Conservation (phyloP, 2,329 filamentous ascomycete species). For the Bipolaris zeicola region DNA sequence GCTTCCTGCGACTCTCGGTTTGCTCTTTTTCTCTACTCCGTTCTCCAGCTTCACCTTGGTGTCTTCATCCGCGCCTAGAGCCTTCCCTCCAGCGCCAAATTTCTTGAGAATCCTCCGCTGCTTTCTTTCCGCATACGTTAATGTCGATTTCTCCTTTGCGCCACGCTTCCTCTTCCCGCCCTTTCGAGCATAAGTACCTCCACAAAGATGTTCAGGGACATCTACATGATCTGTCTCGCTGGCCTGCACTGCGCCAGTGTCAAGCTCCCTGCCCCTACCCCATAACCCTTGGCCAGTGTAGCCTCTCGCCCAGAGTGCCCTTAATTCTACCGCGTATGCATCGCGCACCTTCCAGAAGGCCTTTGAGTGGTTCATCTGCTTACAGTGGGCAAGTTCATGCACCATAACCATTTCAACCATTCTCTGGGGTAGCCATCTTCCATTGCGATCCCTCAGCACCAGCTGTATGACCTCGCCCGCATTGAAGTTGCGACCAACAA, state of each 20-base stretch:
- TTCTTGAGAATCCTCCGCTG: conserved; percentile 75
- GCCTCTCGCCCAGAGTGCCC: conserved; percentile 67
- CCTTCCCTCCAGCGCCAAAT: conserved; percentile 72
- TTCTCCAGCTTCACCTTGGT: conserved; percentile 70
- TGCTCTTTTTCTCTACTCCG: conserved; percentile 65
- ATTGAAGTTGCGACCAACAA: conserved; percentile 89
- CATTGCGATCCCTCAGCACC: conserved; percentile 71
- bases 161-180: conserved; percentile 58
- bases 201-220: conserved; percentile 70
- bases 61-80: conserved; percentile 71
- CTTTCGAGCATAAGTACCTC: conserved; percentile 72
- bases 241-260: conserved; percentile 48
- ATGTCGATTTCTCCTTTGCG: conserved; percentile 51
- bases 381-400: conserved; percentile 86
- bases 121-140: conserved; percentile 74
- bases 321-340: conserved; percentile 72
- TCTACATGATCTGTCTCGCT: conserved; percentile 33
- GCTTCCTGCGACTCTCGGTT: conserved; percentile 76
- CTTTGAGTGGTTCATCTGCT: conserved; percentile 87
- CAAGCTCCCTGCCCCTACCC: conserved; percentile 71
- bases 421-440: conserved; percentile 75
- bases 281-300: conserved; percentile 86
- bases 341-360: conserved; percentile 83
- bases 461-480: conserved; percentile 86
- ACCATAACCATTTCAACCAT: conserved; percentile 96